Percentiles rank a stretch among this genome's conserved stretches.
phyloP scores from a whole-genome alignment of 306 rosid genomes.

The Dalbergia cochinchinensis region DNA sequence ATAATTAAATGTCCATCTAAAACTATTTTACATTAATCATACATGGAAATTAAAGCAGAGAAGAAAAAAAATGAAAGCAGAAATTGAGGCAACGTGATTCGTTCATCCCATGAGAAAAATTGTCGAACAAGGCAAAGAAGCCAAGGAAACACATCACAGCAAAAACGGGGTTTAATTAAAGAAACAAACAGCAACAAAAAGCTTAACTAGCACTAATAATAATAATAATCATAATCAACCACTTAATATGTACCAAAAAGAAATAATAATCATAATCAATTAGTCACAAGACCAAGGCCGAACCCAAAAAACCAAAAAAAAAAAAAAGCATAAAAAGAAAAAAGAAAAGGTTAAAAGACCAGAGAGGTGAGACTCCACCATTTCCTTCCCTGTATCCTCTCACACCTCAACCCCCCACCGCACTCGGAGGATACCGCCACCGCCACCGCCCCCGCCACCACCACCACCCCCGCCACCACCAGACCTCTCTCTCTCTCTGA shows the following conservation, averaged over 20 bases:
- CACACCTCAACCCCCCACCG: conserved; percentile 31
- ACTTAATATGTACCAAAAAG: neutral
- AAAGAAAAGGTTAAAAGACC: neutral
- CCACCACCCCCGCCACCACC: neutral
- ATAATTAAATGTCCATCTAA: too few species aligned
- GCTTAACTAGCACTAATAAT: neutral
- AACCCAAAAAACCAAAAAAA: neutral
- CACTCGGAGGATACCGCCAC: conserved; percentile 41
- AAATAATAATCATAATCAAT: neutral
- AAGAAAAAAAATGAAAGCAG: too few species aligned
- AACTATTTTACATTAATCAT: too few species aligned
- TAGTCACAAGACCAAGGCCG: neutral
- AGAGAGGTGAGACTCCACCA: neutral
- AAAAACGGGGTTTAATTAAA: too few species aligned
- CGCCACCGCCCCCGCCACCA: neutral
- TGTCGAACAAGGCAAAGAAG: too few species aligned
- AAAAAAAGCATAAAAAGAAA: too few species aligned
- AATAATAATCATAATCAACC: neutral
- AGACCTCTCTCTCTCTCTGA: neutral
- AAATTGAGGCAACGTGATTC: too few species aligned
- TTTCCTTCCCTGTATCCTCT: neutral
- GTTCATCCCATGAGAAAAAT: too few species aligned
- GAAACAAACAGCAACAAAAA: neutral
- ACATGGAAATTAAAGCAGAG: too few species aligned
- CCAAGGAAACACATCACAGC: too few species aligned